These are phyloP conservation scores for Psilocybe azurescens DNA, from an alignment of 768 basidiomycete species.

Conservation along the genomic window DNA sequence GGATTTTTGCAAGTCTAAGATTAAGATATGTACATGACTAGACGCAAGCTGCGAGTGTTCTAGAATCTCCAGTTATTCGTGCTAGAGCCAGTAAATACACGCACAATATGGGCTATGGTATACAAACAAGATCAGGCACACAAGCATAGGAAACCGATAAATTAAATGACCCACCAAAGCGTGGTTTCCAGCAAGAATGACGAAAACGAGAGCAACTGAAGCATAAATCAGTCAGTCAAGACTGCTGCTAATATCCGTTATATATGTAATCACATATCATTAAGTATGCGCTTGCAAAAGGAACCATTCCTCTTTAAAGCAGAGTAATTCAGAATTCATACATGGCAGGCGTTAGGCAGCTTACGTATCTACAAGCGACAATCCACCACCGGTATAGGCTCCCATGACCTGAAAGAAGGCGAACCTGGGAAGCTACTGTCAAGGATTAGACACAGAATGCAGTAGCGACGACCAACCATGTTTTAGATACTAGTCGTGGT, in stretches of 20 bases:
- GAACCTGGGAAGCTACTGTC: constrained; percentile 37
- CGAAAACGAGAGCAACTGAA: constrained; percentile 58
- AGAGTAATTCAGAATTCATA: neutral
- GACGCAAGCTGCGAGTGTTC: constrained; percentile 52
- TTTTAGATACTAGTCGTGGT: constrained; percentile 53
- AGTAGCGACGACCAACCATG: constrained; percentile 47
- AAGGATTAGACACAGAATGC: neutral
- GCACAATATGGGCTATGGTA: constrained; percentile 61
- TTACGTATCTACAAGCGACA: constrained; percentile 67
- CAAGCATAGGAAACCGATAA: neutral
- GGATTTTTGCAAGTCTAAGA: neutral
- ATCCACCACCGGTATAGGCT: constrained; percentile 72
- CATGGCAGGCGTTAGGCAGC: constrained; percentile 4
- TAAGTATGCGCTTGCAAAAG: constrained; percentile 68
- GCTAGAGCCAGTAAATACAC: constrained; percentile 23
- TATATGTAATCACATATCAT: constrained; percentile 45
- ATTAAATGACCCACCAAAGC: constrained; percentile 57
- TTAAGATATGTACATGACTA: constrained; percentile 54
- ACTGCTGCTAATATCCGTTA: too few relatives aligned
- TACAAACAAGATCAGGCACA: too few relatives aligned
- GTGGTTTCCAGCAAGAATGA: constrained; percentile 80
- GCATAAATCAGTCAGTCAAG: neutral
- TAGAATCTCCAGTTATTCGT: neutral
- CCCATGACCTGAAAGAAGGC: constrained; percentile 49
- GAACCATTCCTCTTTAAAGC: constrained; percentile 61